Conservation (phyloP, 2,329 filamentous ascomycete genomes). For the Scopulariopsis brevicaulis region DNA sequence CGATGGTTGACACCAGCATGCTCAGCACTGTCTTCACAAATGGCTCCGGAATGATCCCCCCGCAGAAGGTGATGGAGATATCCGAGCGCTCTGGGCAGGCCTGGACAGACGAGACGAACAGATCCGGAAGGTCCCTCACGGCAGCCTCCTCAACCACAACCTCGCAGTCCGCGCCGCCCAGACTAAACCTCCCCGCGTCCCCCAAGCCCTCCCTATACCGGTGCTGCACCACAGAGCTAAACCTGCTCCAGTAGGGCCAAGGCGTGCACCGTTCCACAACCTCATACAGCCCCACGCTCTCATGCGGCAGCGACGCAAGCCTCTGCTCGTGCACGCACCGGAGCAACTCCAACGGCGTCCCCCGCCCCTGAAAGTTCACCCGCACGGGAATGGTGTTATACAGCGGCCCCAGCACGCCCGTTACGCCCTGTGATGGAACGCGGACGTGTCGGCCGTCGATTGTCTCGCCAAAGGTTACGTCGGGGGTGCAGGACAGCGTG, state of each 20-base stretch:
- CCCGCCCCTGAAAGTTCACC: constrained; percentile 27
- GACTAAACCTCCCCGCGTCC: neutral
- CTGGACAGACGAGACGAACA: constrained; percentile 30
- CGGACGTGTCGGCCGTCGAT: constrained; percentile 33
- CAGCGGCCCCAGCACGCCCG: constrained; percentile 32
- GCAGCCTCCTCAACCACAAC: constrained; percentile 22
- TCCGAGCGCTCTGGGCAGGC: constrained; percentile 23
- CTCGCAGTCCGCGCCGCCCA: constrained; percentile 1
- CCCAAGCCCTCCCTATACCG: constrained; percentile 15
- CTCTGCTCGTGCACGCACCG: constrained; percentile 36
- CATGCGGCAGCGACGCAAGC: constrained; percentile 31
- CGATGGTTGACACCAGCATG: constrained; percentile 32
- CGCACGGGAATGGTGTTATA: constrained; percentile 37
- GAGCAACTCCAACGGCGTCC: constrained; percentile 36
- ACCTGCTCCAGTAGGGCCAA: constrained; percentile 41
- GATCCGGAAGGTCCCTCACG: constrained; percentile 28
- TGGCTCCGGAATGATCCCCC: constrained; percentile 25
- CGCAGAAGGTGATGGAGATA: constrained; percentile 32
- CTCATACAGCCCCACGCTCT: constrained; percentile 37
- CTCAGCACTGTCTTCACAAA: constrained; percentile 32
- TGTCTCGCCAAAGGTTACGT: constrained; percentile 45
- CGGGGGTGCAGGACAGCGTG: constrained; percentile 31
- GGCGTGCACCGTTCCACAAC: constrained; percentile 40
- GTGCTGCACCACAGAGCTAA: constrained; percentile 44
- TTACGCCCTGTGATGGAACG: constrained; percentile 42